Evolutionary conservation across 106 monocot species (phyloP), one percentile per base, ranked within the genome.

Genomic region (Vanilla planifolia): DNA sequence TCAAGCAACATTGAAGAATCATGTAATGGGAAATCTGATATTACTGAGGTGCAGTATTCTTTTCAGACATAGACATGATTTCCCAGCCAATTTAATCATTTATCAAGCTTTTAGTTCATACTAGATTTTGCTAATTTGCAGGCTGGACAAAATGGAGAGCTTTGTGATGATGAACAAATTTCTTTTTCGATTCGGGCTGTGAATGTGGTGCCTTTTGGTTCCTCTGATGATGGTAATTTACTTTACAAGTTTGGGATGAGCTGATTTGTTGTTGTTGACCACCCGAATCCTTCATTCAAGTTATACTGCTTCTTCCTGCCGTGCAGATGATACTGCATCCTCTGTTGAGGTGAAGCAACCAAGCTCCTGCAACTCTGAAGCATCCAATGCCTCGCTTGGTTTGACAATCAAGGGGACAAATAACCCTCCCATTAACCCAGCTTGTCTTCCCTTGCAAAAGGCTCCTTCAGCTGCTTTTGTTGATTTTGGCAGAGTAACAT

Each of bases 201-300:
- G 33, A 24, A 68, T 23, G 21, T 32, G 14, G 42, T 21, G 14
- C n/a, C 25, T 32, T 53, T 32, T 28, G 29, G 30, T 6, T 33
- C 44, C 42, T 43, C 57, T 57, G 32, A 56, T 59, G 35, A 59
- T 19, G 68, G 68, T 68, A 59, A 55, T 25, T 35, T 41, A 37
- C 2, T 21, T n/a, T n/a, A 14, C 44, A 23, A n/a, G 2, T 8
- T n/a, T 3, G 4, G 4, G 14, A 7, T 46, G 46, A n/a, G 10
- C 19, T 42, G 2, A n/a, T 15, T 59, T 13, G 43, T 43, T 61
- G 22, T 43, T 61, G 5, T 37, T 37, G 37, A n/a, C n/a, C n/a
- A n/a, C n/a, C n/a, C n/a, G n/a, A n/a, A n/a, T 37, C 5, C 10
- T 5, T 37, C 8, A 32, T 67, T 34, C 59, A 68, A 59, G 48